Base-by-base conservation (phyloP, 495 filamentous ascomycete species). In the Neurospora sp. region DNA sequence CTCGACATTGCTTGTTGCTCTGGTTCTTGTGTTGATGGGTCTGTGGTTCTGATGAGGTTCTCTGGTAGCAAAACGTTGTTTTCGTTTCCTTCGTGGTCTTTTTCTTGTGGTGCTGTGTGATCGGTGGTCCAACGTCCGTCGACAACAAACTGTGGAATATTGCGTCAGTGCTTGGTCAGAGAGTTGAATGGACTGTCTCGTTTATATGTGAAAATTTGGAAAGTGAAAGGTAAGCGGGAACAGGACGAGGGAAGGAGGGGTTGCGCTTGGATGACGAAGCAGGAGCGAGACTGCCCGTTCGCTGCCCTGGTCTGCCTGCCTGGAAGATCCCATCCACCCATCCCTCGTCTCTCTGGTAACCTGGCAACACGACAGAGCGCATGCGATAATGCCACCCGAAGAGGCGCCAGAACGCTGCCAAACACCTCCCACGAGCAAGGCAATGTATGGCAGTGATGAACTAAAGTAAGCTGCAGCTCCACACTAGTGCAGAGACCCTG, bases 51-150 rank as follows among this genome's bases (percentile, higher is more conserved):
- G 45, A 84, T 81, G 72, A 97, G 91, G 75, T 92, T 87, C 73
- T 93, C 88, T 19, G 92, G 89, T 15, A 88, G 86, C 39, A 99
- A 86, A 70, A 98, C 86, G 89, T 97, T 98, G 85, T 98, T 98
- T 72, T 92, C 85, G 86, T 94, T 96, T 74, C 90, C 89, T 70
- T 87, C 82, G 66, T 86, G 86, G 86, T 97, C 96, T 74, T 85
- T 87, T 83, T 97, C 93, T 82, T 92, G 88, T 37, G 92, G 92
- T 31, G 89, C 90, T 70, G 89, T 87, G 76, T 89, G 89, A 79
- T 97, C 92, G 75, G 90, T 92, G 31, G 87, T 89, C 96, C 96
- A 99, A 73, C 84, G 87, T 59, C 89, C 90, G 88, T 99, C 94
- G 66, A 96, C 95, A 76, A 98, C 92, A 83, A 97, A 98, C 93